Evolutionary conservation across 148 eudicot genomes (phyloP), one percentile per base, ranked within the genome.

Genomic region (Rheum nobile): DNA sequence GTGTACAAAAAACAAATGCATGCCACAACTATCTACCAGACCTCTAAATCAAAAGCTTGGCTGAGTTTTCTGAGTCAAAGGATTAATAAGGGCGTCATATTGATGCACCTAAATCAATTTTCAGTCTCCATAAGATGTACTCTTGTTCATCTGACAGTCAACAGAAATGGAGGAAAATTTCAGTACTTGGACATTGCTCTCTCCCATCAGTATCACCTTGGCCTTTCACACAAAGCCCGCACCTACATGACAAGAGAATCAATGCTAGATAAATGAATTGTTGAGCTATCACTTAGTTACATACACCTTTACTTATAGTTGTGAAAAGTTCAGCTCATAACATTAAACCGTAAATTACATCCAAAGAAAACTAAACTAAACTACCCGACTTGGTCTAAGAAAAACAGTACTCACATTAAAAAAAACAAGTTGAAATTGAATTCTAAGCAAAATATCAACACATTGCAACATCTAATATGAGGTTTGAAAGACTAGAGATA

Each of bases 151-250:
- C 38, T 2, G 70, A 65, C n/a, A n/a, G n/a, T n/a, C n/a, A n/a
- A n/a, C n/a, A n/a, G n/a, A n/a, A n/a, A 65, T 29, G 39, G 17
- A 65, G 39, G 3, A 17, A 35, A 65, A 14, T 29, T 31, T 65
- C 12, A 59, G 34, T 39, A 90, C 98, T 93, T 92, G 98, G 76
- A 92, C 98, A 80, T 93, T 93, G 85, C 98, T 93, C 82, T 93
- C 98, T 72, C 87, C 86, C 98, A 93, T 90, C 41, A 93, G 80
- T 63, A 93, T 89, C 80, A 90, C 98, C 87, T 93, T 93, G 57
- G 96, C 98, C 84, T 93, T 74, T 90, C 94, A 67, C 98, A 93
- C 75, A 93, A 80, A 10, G 46, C 80, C 81, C 87, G 84, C 57
- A 93, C 98, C 98, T 93, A 75, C 76, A 77, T 19, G 61, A 74